These are phyloP conservation scores for Suillus alpinus DNA, from an alignment of 768 basidiomycete genomes.

Conservation along the genomic window DNA sequence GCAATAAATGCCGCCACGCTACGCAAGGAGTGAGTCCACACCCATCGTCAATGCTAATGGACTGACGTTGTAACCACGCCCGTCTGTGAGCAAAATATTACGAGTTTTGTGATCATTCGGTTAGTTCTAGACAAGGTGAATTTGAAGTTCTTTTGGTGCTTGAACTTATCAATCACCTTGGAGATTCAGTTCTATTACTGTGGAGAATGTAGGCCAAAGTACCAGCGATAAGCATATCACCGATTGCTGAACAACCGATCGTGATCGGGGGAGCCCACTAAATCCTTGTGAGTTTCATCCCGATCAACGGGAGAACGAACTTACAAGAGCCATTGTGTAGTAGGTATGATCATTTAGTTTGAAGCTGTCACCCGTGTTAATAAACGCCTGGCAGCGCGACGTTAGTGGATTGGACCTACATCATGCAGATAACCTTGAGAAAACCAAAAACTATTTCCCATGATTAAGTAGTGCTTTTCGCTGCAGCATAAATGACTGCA, in stretches of 20 bases:
- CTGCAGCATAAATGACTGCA: neutral
- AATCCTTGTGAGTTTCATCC: neutral
- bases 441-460: neutral
- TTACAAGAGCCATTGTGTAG: neutral
- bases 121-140: slow-evolving; percentile 9
- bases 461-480: neutral
- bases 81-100: slow-evolving; percentile 24
- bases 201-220: slow-evolving; percentile 16
- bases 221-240: slow-evolving; percentile 21
- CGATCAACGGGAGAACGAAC: neutral
- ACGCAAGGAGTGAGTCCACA: neutral
- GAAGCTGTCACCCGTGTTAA: neutral
- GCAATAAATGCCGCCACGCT: slow-evolving; percentile 18
- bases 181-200: slow-evolving; percentile 4
- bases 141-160: neutral
- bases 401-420: neutral
- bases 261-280: slow-evolving; percentile 23
- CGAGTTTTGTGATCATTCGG: slow-evolving; percentile 15
- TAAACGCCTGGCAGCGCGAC: neutral
- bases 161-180: slow-evolving; percentile 10
- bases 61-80: slow-evolving; percentile 25
- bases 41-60: neutral
- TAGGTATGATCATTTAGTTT: neutral
- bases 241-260: slow-evolving; percentile 21
- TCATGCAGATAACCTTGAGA: neutral